Base-by-base conservation (phyloP, 148 eudicot genomes). In the Fagopyrum tataricum region DNA sequence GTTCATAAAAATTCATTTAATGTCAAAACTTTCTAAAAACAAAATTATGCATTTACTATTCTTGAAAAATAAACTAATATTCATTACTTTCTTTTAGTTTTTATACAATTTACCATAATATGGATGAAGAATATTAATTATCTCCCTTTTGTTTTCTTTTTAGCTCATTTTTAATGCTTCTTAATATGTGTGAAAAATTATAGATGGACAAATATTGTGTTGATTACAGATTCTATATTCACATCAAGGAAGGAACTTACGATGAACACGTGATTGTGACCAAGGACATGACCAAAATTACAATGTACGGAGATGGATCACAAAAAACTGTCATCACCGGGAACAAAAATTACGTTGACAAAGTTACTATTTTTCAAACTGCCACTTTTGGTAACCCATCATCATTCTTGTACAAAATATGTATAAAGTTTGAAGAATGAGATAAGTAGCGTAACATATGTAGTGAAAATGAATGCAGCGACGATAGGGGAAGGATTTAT, bases 241-340 rank as follows among this genome's bases (percentile, higher is more conserved):
- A 82, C 43, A 46, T 94, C 14, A 94, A 89, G 72, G 86, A 74
- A 80, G 98, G 98, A 44, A 21, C 85, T 67, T 94, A 94, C 20
- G 87, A 89, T 4, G 98, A 94, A 79, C 78, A 75, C 23, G 93
- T 94, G 49, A 84, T 76, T 12, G 85, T 94, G 69, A 82, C 89
- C 11, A 85, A 94, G 82, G 82, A 87, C 64, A 89, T 91, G 93
- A 85, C 73, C 2, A 91, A 94, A 44, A 46, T 91, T 40, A 94
- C 97, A 55, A 86, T 94, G 86, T 87, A 82, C 44, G 98, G 98
- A 44, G 98, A 94, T 39, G 98, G 98, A 70, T 89, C 98, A 12
- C 88, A 94, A 23, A 91, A 94, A 73, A 87, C 83, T 24, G 71
- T 91, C 10, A 73, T 94, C 61, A 85, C 89, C 0, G 98, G 98